Evolutionary conservation across 345 rosid genomes (phyloP).

Genomic region (Carallia pectinifolia): DNA sequence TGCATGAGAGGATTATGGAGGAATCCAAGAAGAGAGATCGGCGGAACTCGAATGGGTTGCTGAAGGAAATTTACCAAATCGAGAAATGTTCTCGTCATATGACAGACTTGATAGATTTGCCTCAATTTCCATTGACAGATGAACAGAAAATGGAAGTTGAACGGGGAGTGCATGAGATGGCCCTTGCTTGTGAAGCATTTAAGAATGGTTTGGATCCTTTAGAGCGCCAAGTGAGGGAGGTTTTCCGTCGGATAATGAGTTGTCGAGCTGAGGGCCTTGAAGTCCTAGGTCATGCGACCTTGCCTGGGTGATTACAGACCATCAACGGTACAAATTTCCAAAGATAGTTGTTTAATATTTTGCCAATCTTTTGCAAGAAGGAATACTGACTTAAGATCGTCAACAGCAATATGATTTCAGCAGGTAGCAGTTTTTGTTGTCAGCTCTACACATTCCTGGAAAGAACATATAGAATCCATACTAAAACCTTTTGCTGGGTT

Average conservation of each 20-base stretch:
- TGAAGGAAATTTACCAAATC: conserved; percentile 36
- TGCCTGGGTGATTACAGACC: conserved; percentile 7
- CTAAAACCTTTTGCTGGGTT: not conserved
- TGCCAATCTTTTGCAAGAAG: conserved; percentile 10
- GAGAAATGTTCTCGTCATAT: conserved; percentile 27
- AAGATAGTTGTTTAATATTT: not conserved
- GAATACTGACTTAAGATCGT: conserved; percentile 3
- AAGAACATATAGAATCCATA: conserved; percentile 7
- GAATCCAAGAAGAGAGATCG: conserved; percentile 38
- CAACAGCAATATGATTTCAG: conserved; percentile 11
- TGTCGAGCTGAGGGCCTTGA: conserved; percentile 39
- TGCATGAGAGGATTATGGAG: conserved; percentile 38
- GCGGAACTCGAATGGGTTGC: conserved; percentile 26
- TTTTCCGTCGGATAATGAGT: conserved; percentile 35
- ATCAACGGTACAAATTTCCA: conserved; percentile 22
- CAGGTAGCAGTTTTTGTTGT: conserved; percentile 19
- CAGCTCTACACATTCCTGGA: conserved; percentile 7
- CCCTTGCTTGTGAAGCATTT: conserved; percentile 24
- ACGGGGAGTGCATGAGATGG: conserved; percentile 26
- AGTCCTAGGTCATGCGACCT: conserved; percentile 6
- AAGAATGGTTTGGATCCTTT: conserved; percentile 38
- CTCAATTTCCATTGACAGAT: conserved; percentile 30
- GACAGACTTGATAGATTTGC: conserved; percentile 33
- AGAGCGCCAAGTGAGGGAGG: conserved; percentile 38
- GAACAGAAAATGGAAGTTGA: conserved; percentile 30